These are phyloP conservation scores for Tulasnella sp. DNA, from an alignment of 768 basidiomycete genomes.

Conservation along the genomic window DNA sequence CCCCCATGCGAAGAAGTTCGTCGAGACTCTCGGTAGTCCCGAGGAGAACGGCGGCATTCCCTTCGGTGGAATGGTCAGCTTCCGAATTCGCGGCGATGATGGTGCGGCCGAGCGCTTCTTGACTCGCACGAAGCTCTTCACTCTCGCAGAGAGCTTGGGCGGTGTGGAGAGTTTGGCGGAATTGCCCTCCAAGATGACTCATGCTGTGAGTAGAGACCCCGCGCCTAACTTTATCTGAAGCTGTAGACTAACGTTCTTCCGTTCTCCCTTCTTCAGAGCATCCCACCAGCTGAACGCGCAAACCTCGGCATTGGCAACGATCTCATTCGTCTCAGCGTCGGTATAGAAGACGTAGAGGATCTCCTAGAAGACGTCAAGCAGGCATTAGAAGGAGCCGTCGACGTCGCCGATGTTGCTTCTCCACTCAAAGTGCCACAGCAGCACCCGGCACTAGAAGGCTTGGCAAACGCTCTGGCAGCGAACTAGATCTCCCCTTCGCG, in stretches of 20 bases:
- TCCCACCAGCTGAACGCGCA: conserved; percentile 59
- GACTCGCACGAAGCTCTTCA: conserved; percentile 60
- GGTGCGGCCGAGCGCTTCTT: conserved; percentile 64
- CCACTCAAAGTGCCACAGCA: conserved; percentile 2
- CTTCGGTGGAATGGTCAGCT: conserved; percentile 85
- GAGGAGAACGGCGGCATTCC: conserved; percentile 60
- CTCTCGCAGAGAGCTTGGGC: conserved; percentile 83
- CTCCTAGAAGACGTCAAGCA: conserved; percentile 65
- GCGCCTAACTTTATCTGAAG: not conserved
- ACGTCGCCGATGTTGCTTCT: conserved; percentile 4
- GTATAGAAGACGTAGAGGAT: conserved; percentile 85
- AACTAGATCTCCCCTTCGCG: not conserved
- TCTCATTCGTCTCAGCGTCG: conserved; percentile 76
- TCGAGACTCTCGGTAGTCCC: conserved; percentile 43
- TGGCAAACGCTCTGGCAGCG: conserved; percentile 9
- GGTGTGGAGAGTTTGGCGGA: conserved; percentile 92
- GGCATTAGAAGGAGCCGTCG: conserved; percentile 52
- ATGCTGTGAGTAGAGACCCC: conserved; percentile 45
- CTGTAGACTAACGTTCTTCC: not conserved
- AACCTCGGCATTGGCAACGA: conserved; percentile 72
- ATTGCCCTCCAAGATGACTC: conserved; percentile 85
- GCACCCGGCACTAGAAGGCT: not conserved
- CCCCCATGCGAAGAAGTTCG: conserved; percentile 65
- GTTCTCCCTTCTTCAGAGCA: conserved; percentile 40
- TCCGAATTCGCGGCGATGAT: conserved; percentile 51